Conservation (phyloP, 2,329 filamentous ascomycete species). For the Trichophyton simii region DNA sequence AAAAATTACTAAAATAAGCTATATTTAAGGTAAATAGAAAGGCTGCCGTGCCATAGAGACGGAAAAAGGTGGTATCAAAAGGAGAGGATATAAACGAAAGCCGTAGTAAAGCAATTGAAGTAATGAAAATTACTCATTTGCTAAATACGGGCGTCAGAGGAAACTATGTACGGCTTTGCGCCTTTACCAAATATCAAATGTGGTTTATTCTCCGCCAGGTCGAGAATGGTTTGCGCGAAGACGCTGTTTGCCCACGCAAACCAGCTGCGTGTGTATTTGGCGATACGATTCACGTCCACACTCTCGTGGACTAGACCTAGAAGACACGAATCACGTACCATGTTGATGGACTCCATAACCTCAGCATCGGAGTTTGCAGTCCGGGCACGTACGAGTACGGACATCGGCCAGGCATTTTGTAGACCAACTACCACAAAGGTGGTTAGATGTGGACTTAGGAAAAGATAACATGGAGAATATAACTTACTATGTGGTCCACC, state of each 20-base stretch:
- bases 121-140: not conserved
- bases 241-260: slow-evolving; percentile 98
- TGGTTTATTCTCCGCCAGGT: slow-evolving; percentile 78
- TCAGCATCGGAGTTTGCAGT: slow-evolving; percentile 71
- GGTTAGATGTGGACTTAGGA: not conserved
- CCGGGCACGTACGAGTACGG: slow-evolving; percentile 77
- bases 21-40: not conserved
- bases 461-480: not conserved
- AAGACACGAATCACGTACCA: slow-evolving; percentile 62
- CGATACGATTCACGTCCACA: slow-evolving; percentile 61
- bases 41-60: not conserved
- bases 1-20: too few relatives aligned
- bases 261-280: slow-evolving; percentile 76
- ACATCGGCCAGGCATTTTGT: slow-evolving; percentile 95
- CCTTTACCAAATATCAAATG: slow-evolving; percentile 67
- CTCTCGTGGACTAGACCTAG: slow-evolving; percentile 86
- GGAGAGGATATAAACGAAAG: not conserved
- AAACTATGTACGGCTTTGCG: slow-evolving; percentile 22
- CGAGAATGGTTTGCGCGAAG: slow-evolving; percentile 82
- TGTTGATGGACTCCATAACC: slow-evolving; percentile 58
- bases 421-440: slow-evolving; percentile 51
- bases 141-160: not conserved
- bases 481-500: slow-evolving; percentile 57
- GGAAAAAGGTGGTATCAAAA: not conserved
- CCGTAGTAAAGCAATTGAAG: not conserved